Evolutionary conservation across 192 early-diverging fungal species (phyloP), one percentile per base, ranked within the genome.

Genomic region (Rhizoclosmatium globosum): DNA sequence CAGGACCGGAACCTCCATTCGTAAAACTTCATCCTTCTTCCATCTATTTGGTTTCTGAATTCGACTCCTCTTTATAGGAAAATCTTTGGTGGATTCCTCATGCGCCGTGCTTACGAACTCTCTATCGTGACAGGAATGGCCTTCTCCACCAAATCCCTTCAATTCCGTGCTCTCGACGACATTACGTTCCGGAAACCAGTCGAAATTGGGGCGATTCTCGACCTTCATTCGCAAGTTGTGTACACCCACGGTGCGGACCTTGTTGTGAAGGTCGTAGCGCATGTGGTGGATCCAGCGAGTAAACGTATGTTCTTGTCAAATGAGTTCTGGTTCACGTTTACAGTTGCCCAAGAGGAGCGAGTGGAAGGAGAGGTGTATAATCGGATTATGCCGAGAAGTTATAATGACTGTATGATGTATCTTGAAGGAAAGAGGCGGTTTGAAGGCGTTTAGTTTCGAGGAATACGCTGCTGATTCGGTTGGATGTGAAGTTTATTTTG

Each of bases 311-410:
- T 93, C 50, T 93, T 90, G n/a, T 95, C 94, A 47, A 97, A 98
- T 82, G 88, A 88, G 0, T 98, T 98, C 71, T 91, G 94, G 84
- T 94, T 97, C 69, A 97, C 94, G 44, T 96, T 98, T 76, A 72
- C 41, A 41, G n/a, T 21, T 64, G 4, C 39, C 15, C 39, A 68
- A 46, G 73, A 60, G 43, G 19, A 46, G 39, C 7, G 19, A 11
- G 31, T 11, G 9, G 4, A 7, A 7, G 31, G 31, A 42, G 13
- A 21, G 41, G 31, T 50, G 2, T 86, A 93, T 15, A 82, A 85
- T 13, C 87, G 90, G 39, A 80, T 96, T 21, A 82, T 97, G 60
- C 96, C 96, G 9, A 83, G 87, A 59, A 91, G 92, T 4, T 98
- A 98, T 80, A 91, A 88, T 59, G 95, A 98, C 56, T 74, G 73